These are phyloP conservation scores for Xylaria scruposa DNA, from an alignment of 495 filamentous ascomycete species.

Conservation along the genomic window DNA sequence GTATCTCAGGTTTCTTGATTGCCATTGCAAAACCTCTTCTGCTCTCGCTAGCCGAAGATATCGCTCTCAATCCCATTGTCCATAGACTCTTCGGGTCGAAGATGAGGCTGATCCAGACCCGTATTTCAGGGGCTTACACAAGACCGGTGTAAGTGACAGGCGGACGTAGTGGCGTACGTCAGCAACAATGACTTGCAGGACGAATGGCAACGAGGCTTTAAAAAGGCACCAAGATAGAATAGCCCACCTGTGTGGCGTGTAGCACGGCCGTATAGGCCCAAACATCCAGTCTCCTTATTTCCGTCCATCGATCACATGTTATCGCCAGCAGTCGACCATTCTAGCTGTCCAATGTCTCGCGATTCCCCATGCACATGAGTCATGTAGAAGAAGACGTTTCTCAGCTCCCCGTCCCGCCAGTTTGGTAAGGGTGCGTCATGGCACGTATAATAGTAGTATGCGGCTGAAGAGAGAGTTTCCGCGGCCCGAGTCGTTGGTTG, in stretches of 20 bases:
- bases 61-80: neutral
- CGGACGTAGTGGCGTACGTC: neutral
- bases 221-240: neutral
- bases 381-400: neutral
- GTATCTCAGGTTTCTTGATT: neutral
- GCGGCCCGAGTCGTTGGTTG: constrained; percentile 12
- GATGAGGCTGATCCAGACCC: neutral
- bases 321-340: neutral
- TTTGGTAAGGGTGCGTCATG: neutral
- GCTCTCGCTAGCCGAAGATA: neutral
- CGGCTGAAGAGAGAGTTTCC: constrained; percentile 2
- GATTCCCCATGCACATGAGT: neutral
- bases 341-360: neutral
- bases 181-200: neutral
- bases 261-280: neutral
- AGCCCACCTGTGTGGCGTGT: neutral
- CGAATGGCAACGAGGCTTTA: neutral
- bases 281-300: neutral
- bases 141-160: neutral
- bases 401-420: constrained; percentile 6
- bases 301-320: neutral
- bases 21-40: neutral
- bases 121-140: neutral
- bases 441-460: neutral
- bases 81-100: neutral